Evolutionary conservation across 129 eudicot species (phyloP).

Genomic region (Smallanthus sonchifolius): DNA sequence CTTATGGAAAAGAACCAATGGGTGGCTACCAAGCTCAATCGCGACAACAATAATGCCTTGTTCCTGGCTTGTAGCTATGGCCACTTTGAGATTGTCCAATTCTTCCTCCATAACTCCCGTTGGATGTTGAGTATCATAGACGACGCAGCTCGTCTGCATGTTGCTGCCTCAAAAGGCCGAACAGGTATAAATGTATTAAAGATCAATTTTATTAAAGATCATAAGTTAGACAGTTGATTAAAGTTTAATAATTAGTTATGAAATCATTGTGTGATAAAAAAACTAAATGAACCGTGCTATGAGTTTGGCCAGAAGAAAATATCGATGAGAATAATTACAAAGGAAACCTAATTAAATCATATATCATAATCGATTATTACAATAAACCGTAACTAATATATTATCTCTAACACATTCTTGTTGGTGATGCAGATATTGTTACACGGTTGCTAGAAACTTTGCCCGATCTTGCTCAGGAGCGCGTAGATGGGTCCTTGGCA

Average conservation of each 20-base stretch:
- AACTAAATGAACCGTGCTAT: too few relatives aligned
- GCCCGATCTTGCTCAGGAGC: slow-evolving; percentile 15
- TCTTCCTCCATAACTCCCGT: not conserved
- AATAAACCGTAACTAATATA: too few relatives aligned
- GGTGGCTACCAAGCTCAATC: slow-evolving; percentile 13
- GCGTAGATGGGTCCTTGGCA: slow-evolving; percentile 19
- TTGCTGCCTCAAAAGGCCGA: slow-evolving; percentile 17
- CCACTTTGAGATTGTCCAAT: slow-evolving; percentile 11
- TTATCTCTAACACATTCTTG: not conserved
- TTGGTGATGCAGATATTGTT: slow-evolving; percentile 23
- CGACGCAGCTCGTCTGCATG: slow-evolving; percentile 4
- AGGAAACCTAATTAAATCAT: too few relatives aligned
- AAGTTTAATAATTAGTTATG: too few relatives aligned
- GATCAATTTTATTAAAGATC: too few relatives aligned
- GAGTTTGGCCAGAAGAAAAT: too few relatives aligned
- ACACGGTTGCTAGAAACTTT: slow-evolving; percentile 18
- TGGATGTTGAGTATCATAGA: slow-evolving; percentile 1
- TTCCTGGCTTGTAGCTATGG: slow-evolving; percentile 22
- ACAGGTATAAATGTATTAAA: too few relatives aligned
- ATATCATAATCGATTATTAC: too few relatives aligned
- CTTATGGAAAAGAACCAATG: slow-evolving; percentile 15
- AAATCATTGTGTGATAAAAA: too few relatives aligned
- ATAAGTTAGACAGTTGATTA: too few relatives aligned
- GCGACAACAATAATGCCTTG: slow-evolving; percentile 11
- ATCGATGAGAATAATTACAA: too few relatives aligned